A percentile compares a stretch with the other conserved stretches of the same genome.
Evolutionary conservation across 2,329 filamentous ascomycete genomes (phyloP).

Genomic region (Arthrobotrys conoides): DNA sequence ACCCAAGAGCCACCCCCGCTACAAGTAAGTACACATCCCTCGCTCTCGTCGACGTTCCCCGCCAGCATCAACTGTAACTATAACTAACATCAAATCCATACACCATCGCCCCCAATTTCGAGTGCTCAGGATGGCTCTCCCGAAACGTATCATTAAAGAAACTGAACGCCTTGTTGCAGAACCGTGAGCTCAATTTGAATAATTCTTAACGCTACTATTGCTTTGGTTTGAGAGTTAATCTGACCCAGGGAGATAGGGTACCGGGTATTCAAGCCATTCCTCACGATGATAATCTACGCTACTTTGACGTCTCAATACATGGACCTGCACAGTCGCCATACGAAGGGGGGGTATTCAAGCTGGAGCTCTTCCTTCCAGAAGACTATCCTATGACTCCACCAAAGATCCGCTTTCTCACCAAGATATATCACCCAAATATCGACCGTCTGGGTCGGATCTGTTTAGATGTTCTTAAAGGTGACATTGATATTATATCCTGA

Average conservation of each 20-base stretch:
- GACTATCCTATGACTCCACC: constrained; percentile 99
- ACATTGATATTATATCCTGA: constrained; percentile 64
- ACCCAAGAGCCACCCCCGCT: constrained; percentile 4
- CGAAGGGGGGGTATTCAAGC: constrained; percentile 87
- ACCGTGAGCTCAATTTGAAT: constrained; percentile 75
- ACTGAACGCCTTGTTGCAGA: constrained; percentile 97
- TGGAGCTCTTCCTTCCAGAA: constrained; percentile 96
- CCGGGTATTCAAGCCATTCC: constrained; percentile 95
- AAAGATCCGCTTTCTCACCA: constrained; percentile 97
- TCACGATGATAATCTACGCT: constrained; percentile 96
- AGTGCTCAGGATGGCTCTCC: constrained; percentile 75
- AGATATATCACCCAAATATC: constrained; percentile 99
- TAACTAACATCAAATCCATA: background rate
- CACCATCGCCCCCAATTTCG: background rate
- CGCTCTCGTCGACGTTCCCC: background rate
- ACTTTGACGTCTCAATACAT: constrained; percentile 98
- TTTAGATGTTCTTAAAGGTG: constrained; percentile 96
- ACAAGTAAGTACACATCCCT: background rate
- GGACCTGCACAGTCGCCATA: constrained; percentile 73
- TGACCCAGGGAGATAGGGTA: constrained; percentile 75
- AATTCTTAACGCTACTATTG: constrained; percentile 9
- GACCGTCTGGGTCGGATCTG: constrained; percentile 98
- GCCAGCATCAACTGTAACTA: background rate
- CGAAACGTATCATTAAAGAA: constrained; percentile 98
- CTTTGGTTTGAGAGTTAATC: constrained; percentile 28